Percentiles rank a stretch among this genome's conserved stretches.
phyloP scores from a whole-genome alignment of 208 protist genomes.

The Willaertia magna region DNA sequence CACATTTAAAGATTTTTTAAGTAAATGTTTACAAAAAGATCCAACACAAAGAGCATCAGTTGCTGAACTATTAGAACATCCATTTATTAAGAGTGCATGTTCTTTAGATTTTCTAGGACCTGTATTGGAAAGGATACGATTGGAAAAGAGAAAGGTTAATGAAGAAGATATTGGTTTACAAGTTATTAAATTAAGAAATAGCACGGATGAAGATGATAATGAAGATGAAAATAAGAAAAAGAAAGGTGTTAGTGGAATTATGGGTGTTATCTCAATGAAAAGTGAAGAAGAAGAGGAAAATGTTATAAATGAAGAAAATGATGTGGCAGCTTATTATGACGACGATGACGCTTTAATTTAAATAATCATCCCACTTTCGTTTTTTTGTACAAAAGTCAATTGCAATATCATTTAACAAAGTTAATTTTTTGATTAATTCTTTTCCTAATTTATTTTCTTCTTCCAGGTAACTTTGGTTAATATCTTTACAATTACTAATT shows the following conservation, averaged over 20 bases:
- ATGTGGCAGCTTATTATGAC: background rate
- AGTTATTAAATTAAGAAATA: background rate
- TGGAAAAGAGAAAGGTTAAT: background rate
- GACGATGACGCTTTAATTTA: too few relatives aligned
- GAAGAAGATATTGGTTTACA: background rate
- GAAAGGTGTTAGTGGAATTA: background rate
- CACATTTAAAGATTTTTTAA: conserved; percentile 24
- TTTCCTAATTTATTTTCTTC: too few relatives aligned
- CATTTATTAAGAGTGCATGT: background rate
- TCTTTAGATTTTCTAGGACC: background rate
- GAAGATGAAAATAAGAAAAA: background rate
- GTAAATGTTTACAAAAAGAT: conserved; percentile 21
- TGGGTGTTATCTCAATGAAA: background rate
- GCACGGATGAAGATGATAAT: background rate
- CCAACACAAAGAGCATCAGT: conserved; percentile 14
- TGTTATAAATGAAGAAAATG: too few relatives aligned
- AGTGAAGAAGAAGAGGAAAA: background rate
- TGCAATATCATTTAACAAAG: too few relatives aligned
- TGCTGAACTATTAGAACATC: conserved; percentile 17
- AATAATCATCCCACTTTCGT: too few relatives aligned
- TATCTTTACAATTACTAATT: too few relatives aligned
- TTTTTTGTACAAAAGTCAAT: too few relatives aligned
- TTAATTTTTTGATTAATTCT: too few relatives aligned
- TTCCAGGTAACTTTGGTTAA: too few relatives aligned
- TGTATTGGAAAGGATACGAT: background rate